A percentile compares a stretch with the other conserved stretches of the same genome.
Evolutionary conservation across 2,329 filamentous ascomycete species (phyloP).

Genomic region (Tolypocladium nubicola): DNA sequence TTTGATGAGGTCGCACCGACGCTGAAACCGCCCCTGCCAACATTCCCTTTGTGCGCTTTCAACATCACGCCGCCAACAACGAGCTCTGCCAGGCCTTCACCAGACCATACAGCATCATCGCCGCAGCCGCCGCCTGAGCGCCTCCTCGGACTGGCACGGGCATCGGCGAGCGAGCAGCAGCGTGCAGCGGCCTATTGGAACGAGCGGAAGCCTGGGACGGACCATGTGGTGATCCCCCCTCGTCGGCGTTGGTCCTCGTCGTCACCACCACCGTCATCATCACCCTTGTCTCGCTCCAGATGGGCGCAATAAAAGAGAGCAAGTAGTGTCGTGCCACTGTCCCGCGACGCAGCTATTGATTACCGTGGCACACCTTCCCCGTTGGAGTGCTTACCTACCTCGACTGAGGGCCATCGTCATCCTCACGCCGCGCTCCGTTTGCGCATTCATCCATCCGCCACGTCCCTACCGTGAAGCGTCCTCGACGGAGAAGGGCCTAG

Average conservation of each 20-base stretch:
- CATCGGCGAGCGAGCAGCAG: background rate
- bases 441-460: background rate
- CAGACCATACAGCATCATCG: background rate
- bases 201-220: background rate
- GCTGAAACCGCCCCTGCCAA: slow-evolving; percentile 3
- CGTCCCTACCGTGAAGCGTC: background rate
- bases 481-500: background rate
- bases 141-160: background rate
- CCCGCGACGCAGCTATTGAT: background rate
- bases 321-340: background rate
- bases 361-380: background rate
- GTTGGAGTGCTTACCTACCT: background rate
- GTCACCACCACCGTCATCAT: background rate
- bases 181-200: background rate
- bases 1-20: slow-evolving; percentile 1
- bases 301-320: background rate
- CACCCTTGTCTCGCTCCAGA: background rate
- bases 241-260: background rate
- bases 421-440: background rate
- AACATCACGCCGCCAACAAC: background rate
- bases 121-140: background rate
- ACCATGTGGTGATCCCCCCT: background rate
- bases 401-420: background rate
- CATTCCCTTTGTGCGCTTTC: background rate
- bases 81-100: background rate